Base-by-base conservation (phyloP, 805 yeast species). In the Osmozyma mogii region DNA sequence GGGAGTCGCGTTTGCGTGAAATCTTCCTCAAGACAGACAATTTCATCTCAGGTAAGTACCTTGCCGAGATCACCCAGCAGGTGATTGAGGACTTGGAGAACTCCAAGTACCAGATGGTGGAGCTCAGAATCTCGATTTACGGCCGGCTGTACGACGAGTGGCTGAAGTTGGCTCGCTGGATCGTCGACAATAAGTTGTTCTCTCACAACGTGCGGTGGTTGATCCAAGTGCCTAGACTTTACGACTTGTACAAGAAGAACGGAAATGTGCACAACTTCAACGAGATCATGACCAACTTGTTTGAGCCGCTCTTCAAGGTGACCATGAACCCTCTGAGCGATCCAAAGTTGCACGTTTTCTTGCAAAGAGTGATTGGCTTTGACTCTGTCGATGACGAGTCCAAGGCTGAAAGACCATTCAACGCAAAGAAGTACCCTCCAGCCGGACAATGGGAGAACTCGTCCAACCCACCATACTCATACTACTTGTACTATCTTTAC, bases 341-440 rank as follows among this genome's bases (percentile, higher is more conserved):
- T 56, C 98, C 98, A n/a, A 92, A 92, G 53, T 66, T 92, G 32
- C 81, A 80, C 48, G 70, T 87, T 4, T 88, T 92, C 54, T 61
- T 92, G 44, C 94, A 87, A 60, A 72, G 98, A 45, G 97, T 92
- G 3, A 81, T 92, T 47, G 99, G 99, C 0, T 92, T 92, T 56
- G 99, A 92, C 57, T 84, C 96, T 4, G 99, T 92, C 19, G 99
- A 92, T 56, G 99, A 92, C 57, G 99, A 92, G 58, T 84, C 95
- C 8, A 92, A 94, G 54, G 72, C 73, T 24, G 98, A 92, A 54
- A 75, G 85, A 40, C 71, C 88, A 35, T 70, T 81, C 47, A 88
- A 79, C 44, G 40, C 55, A 7, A 76, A 75, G 37, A 87, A 83
- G 51, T 87, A 69, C 50, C 97, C 97, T 1, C 60, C 73, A n/a